These are phyloP conservation scores for Penicillium argentinense DNA, from an alignment of 495 filamentous ascomycete genomes.

Conservation along the genomic window DNA sequence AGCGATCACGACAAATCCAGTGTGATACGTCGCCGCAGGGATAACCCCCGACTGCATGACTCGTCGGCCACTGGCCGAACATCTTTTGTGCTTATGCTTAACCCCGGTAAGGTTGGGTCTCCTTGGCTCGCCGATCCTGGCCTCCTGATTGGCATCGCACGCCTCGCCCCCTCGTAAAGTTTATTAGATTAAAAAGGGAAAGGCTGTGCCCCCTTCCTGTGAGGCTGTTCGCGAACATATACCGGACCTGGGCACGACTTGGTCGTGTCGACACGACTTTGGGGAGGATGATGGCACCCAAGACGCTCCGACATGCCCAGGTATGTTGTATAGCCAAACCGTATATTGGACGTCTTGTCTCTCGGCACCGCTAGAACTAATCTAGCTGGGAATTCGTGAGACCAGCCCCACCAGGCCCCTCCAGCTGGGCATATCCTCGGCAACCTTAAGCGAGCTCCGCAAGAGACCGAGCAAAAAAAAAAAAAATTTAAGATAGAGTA, in stretches of 20 bases:
- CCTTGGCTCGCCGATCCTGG: slow-evolving; percentile 29
- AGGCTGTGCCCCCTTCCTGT: slow-evolving; percentile 16
- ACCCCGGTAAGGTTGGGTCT: slow-evolving; percentile 47
- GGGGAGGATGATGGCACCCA: too few species aligned
- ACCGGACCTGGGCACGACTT: not conserved
- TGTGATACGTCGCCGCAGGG: slow-evolving; percentile 28
- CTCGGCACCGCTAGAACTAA: slow-evolving; percentile 3
- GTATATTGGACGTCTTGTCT: slow-evolving; percentile 3
- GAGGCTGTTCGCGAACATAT: slow-evolving; percentile 8
- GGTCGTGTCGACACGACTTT: too few species aligned
- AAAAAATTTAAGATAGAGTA: too few species aligned
- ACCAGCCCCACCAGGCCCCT: not conserved
- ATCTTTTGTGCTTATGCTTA: slow-evolving; percentile 43
- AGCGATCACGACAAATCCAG: too few species aligned
- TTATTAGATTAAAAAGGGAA: slow-evolving; percentile 18
- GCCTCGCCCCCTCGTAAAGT: slow-evolving; percentile 18
- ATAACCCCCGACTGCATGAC: slow-evolving; percentile 21
- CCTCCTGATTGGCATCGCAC: slow-evolving; percentile 20
- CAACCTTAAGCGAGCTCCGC: slow-evolving; percentile 22
- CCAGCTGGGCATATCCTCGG: slow-evolving; percentile 4
- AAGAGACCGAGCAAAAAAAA: slow-evolving; percentile 5
- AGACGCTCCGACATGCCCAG: too few species aligned
- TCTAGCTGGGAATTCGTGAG: slow-evolving; percentile 1
- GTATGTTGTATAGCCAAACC: not conserved
- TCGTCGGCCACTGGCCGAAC: slow-evolving; percentile 30